Base-by-base conservation (phyloP, 352 stramenopile species). In the Pythium plurisporium region DNA sequence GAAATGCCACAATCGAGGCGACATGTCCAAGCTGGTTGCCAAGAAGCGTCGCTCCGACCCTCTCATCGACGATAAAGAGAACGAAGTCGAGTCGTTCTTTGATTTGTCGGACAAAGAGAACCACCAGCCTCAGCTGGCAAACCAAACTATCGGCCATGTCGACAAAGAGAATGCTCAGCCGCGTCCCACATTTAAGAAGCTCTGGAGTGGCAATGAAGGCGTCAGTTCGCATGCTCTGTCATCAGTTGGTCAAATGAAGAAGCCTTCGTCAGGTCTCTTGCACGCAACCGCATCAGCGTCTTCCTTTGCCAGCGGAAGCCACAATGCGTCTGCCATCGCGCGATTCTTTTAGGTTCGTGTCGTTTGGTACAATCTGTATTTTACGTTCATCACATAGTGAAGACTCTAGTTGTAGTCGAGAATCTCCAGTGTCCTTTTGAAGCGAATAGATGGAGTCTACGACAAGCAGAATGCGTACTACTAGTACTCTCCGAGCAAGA, bases 1-100 rank as follows among this genome's bases (percentile, higher is more conserved):
- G 1, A 86, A 83, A 52, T 91, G 82, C 57, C 72, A 59, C 40
- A 92, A 92, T 49, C 74, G 65, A 43, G 62, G 60, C 37, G 60
- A 70, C 15, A 49, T 23, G 7, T 29, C 46, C 15, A 48, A 69
- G 4, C 5, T 42, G 7, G 15, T 22, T 14, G 23, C 22, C 3
- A 74, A 64, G 31, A 67, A 64, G 36, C 60, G 37, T 8, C 33
- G 45, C 10, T 70, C 51, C 15, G 48, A 69, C 45, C 43, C 44
- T 22, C 37, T 58, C 6, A 14, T 44, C 1, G 25, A 62, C 36
- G 59, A 67, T 43, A 73, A 71, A 31, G 68, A 70, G 63, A 70
- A 70, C 40, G 65, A 76, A 62, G 65, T 73, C 27, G 57, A 73
- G 49, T 71, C 65, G 30, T 73, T 76, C 38, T 73, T 73, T 54